These are phyloP conservation scores for Cladosporium sp. DNA, from an alignment of 2,329 filamentous ascomycete species.

Conservation along the genomic window DNA sequence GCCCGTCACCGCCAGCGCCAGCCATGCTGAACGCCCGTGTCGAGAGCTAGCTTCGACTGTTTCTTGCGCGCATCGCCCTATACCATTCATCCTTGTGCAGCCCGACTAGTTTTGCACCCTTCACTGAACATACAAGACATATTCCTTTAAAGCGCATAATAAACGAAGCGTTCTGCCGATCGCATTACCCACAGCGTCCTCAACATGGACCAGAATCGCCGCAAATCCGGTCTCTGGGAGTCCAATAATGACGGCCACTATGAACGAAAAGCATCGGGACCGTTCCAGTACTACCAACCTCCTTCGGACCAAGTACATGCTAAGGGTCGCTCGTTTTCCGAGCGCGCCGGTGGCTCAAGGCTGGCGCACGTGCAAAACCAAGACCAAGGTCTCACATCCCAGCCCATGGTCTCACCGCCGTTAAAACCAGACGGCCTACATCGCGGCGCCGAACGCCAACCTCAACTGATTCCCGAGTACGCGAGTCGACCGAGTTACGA, in stretches of 20 bases:
- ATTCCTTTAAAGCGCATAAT: too few species aligned
- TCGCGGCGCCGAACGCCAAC: not conserved
- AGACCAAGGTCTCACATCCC: conserved; percentile 13
- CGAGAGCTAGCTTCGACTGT: too few species aligned
- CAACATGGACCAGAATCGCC: conserved; percentile 20
- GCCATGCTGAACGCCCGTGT: too few species aligned
- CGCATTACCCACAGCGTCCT: not conserved
- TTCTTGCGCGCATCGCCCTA: too few species aligned
- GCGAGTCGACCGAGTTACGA: conserved; percentile 2
- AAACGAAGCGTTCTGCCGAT: not conserved
- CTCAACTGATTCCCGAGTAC: conserved; percentile 1
- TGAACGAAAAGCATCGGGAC: conserved; percentile 14
- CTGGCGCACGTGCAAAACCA: conserved; percentile 13
- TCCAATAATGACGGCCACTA: conserved; percentile 16
- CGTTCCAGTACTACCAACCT: conserved; percentile 30
- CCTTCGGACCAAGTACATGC: conserved; percentile 16
- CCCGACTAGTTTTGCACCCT: too few species aligned
- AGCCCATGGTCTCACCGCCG: conserved; percentile 12
- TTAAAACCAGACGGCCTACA: conserved; percentile 6
- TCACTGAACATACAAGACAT: too few species aligned
- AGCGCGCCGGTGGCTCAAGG: conserved; percentile 19
- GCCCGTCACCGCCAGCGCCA: too few species aligned
- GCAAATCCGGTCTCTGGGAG: conserved; percentile 28
- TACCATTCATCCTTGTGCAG: too few species aligned
- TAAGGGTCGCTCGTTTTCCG: conserved; percentile 26